Base-by-base conservation (phyloP, 192 early-diverging fungal genomes). In the Rhizoclosmatium globosum region DNA sequence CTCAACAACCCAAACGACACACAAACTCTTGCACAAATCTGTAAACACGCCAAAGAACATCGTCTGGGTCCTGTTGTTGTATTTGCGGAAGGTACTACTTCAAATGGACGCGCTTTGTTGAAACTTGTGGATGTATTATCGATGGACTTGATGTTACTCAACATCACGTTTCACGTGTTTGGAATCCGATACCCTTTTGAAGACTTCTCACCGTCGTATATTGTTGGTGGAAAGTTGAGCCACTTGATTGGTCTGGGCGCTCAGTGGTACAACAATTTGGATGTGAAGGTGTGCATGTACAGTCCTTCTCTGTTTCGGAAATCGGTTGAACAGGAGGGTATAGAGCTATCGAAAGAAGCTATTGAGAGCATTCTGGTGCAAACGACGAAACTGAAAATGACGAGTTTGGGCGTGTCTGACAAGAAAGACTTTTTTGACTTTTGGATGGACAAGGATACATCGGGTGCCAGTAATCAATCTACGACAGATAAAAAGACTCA, bases 1-100 rank as follows among this genome's bases (percentile, higher is more conserved):
- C 46, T 50, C 48, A 21, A 68, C 38, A 4, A 65, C n/a, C 65
- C 64, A 7, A 50, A 47, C 6, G 46, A 23, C 4, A 47, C 44
- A 9, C 23, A 53, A 15, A 11, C 44, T 3, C 6, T 77, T 19
- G 42, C 62, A 0, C 21, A 66, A 38, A 38, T 65, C 6, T 38
- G 45, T 31, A 61, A 19, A 7, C 9, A 7, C 11, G 61, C 74
- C 58, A 31, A 47, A 6, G 11, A 59, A 47, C 59, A 43, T 38
- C 46, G 6, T 15, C 9, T 9, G n/a, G 44, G 41, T 4, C 91
- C 92, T 9, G 84, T 92, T 47, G 84, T 92, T 65, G 58, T 93
- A n/a, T 92, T 93, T 68, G 91, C 92, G 2, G 92, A 93, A 87
- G 91, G 88, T 56, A 94, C 95, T 0, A 95, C 95, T 4, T 90